Conservation (phyloP, 352 stramenopile genomes). For the Pythium dissimile region DNA sequence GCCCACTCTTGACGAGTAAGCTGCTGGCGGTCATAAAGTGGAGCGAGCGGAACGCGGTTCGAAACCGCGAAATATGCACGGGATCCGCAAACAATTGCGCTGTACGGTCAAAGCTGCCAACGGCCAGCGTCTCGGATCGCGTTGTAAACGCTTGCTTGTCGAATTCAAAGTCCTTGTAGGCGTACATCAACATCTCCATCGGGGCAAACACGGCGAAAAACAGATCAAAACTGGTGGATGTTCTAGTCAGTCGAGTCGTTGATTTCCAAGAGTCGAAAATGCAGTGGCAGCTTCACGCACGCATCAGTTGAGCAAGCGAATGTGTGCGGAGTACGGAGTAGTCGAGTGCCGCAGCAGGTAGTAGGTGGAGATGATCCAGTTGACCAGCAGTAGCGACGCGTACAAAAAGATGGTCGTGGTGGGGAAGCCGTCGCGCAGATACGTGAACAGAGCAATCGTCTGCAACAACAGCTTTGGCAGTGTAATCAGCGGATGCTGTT, state of each 20-base stretch:
- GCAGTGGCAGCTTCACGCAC: neutral
- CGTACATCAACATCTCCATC: conserved; percentile 38
- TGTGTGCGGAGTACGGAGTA: neutral
- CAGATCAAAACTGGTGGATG: conserved; percentile 35
- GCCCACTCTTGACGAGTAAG: too few species aligned
- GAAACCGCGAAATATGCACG: conserved; percentile 30
- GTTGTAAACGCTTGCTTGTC: conserved; percentile 32
- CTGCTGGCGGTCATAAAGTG: conserved; percentile 39
- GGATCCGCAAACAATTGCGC: conserved; percentile 41
- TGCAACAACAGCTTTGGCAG: neutral
- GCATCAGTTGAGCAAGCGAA: conserved; percentile 5
- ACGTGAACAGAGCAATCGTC: neutral
- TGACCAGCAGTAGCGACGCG: neutral
- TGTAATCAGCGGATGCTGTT: neutral
- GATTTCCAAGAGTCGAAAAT: neutral
- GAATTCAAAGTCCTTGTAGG: conserved; percentile 38
- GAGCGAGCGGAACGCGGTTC: conserved; percentile 40
- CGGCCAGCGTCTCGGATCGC: conserved; percentile 25
- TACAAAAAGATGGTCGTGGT: neutral
- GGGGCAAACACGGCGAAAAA: conserved; percentile 58
- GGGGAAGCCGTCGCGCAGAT: neutral
- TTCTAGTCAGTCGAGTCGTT: neutral
- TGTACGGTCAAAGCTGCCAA: conserved; percentile 29
- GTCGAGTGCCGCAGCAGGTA: neutral
- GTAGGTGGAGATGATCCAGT: neutral